These are phyloP conservation scores for Anethum foeniculum DNA, from an alignment of 140 eudicot species.

Conservation along the genomic window DNA sequence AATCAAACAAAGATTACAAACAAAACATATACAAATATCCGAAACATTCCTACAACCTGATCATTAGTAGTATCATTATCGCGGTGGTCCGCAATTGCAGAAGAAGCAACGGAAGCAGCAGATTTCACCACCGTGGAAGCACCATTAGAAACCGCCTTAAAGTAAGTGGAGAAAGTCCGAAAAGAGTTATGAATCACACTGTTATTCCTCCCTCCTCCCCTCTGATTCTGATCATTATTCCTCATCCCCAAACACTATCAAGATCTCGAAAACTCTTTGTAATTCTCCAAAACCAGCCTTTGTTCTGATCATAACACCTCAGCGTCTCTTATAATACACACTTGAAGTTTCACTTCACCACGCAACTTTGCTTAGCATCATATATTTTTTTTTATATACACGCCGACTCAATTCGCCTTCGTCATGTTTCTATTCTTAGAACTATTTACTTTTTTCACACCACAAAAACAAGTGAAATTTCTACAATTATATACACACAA, in stretches of 20 bases:
- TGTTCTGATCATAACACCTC: slow-evolving; percentile 40
- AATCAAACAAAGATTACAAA: background rate
- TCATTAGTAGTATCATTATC: slow-evolving; percentile 45
- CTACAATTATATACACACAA: background rate
- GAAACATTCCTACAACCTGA: slow-evolving; percentile 40
- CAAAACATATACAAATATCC: background rate
- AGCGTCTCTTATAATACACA: slow-evolving; percentile 6
- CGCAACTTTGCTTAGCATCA: background rate
- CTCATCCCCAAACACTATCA: slow-evolving; percentile 42
- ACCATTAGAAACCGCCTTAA: slow-evolving; percentile 74
- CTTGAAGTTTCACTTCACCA: background rate
- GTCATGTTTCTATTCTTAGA: slow-evolving; percentile 4
- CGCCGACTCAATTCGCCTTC: slow-evolving; percentile 14
- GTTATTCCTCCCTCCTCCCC: slow-evolving; percentile 37
- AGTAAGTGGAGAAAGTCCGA: slow-evolving; percentile 59
- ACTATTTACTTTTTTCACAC: slow-evolving; percentile 6
- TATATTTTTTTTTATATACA: slow-evolving; percentile 13
- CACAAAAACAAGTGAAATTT: slow-evolving; percentile 11
- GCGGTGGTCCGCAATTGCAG: slow-evolving; percentile 66
- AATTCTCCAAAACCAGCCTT: slow-evolving; percentile 16
- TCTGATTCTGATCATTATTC: slow-evolving; percentile 51
- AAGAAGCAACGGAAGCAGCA: slow-evolving; percentile 82
- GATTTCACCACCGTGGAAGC: slow-evolving; percentile 81
- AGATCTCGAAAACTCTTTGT: background rate
- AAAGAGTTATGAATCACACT: slow-evolving; percentile 64